Evolutionary conservation across 1,284 basidiomycete species (phyloP).

Genomic region (Abortiporus biennis): DNA sequence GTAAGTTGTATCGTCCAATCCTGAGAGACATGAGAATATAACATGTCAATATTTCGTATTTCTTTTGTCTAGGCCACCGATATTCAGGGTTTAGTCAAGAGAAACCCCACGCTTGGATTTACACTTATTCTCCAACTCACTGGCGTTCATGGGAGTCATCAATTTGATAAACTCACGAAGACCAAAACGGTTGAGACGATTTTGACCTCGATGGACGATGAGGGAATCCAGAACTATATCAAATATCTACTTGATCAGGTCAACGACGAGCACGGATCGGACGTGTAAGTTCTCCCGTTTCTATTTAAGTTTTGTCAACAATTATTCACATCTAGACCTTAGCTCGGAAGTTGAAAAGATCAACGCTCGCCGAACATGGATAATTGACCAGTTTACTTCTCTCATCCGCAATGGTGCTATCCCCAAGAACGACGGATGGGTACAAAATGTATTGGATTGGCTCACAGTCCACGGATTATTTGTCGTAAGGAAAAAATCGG

Average conservation of each 20-base stretch:
- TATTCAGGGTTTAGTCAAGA: constrained; percentile 71
- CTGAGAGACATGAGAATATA: background rate
- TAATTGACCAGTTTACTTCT: constrained; percentile 80
- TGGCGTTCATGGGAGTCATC: constrained; percentile 79
- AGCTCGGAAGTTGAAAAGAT: constrained; percentile 44
- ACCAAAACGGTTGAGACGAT: constrained; percentile 92
- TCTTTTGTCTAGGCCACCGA: constrained; percentile 50
- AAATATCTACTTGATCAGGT: constrained; percentile 63
- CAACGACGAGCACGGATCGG: constrained; percentile 38
- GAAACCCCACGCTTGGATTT: constrained; percentile 79
- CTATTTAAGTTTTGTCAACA: constrained; percentile 5
- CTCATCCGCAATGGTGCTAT: constrained; percentile 79
- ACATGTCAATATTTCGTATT: constrained; percentile 5
- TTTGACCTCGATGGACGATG: constrained; percentile 67
- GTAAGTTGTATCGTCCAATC: constrained; percentile 35
- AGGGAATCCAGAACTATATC: constrained; percentile 79
- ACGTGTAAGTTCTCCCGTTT: constrained; percentile 31
- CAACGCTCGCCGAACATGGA: constrained; percentile 68
- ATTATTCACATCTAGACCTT: constrained; percentile 8
- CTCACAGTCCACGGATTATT: constrained; percentile 83
- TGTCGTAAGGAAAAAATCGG: constrained; percentile 65
- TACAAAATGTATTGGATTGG: constrained; percentile 76
- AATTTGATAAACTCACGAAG: constrained; percentile 90
- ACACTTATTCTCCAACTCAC: constrained; percentile 84
- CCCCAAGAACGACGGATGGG: constrained; percentile 78